Percentiles rank a stretch among this genome's conserved stretches.
Conservation (phyloP, 228 moss, liverwort and hornwort genomes). For the Sphagnum magellanicum region DNA sequence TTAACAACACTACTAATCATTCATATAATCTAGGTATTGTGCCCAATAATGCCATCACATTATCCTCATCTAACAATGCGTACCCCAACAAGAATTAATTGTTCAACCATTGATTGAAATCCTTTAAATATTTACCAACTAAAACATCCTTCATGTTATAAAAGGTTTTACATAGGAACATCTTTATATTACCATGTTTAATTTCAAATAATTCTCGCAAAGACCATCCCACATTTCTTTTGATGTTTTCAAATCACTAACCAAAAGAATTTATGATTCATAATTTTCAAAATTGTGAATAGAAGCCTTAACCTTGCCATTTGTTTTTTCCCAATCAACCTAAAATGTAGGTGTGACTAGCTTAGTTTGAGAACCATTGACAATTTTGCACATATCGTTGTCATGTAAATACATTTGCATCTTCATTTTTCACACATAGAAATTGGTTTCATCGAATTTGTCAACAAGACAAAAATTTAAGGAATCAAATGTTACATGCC, state of each 20-base stretch:
- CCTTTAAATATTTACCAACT: constrained; percentile 1
- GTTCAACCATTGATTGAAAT: not conserved
- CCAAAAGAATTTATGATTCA: too few relatives aligned
- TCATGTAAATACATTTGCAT: constrained; percentile 4
- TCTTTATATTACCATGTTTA: too few relatives aligned
- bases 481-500: too few relatives aligned
- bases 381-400: constrained; percentile 2
- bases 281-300: constrained; percentile 1
- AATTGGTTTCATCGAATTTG: constrained; percentile 7
- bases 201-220: too few relatives aligned
- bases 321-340: constrained; percentile 2
- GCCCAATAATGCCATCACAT: constrained; percentile 4
- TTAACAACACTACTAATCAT: constrained; percentile 1
- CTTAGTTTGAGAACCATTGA: constrained; percentile 2
- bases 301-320: constrained; percentile 4
- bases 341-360: not conserved
- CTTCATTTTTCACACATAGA: constrained; percentile 5
- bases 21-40: constrained; percentile 4
- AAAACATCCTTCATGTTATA: too few relatives aligned
- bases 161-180: too few relatives aligned
- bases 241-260: too few relatives aligned
- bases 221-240: too few relatives aligned
- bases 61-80: constrained; percentile 3
- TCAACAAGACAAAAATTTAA: not conserved
- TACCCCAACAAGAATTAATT: too few relatives aligned